Percentiles rank a stretch among this genome's conserved stretches.
phyloP scores from a whole-genome alignment of 106 monocot genomes.

The Dendrobium nobile region DNA sequence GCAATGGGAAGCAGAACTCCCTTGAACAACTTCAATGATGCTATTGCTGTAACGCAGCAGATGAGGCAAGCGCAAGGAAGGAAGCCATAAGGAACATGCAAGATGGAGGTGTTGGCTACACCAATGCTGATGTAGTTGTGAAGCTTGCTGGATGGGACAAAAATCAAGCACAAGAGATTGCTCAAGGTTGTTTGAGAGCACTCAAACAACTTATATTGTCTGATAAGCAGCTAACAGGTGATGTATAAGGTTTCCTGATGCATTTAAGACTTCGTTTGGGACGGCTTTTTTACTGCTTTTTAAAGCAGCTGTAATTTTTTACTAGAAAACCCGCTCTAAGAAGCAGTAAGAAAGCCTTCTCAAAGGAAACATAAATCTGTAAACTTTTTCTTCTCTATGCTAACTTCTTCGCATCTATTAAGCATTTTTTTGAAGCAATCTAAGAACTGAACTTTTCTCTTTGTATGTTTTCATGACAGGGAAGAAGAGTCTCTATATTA shows the following conservation, averaged over 20 bases:
- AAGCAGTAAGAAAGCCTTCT: no score
- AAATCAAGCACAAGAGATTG: conserved; percentile 39
- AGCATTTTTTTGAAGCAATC: no score
- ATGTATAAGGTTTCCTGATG: not conserved
- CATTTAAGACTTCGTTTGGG: no score
- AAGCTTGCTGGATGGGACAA: conserved; percentile 76
- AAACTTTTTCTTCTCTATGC: no score
- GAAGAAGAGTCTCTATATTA: conserved; percentile 89
- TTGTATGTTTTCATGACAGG: conserved; percentile 21
- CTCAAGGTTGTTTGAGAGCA: conserved; percentile 71
- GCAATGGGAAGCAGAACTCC: not conserved
- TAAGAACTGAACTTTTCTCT: not conserved
- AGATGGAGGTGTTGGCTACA: conserved; percentile 50
- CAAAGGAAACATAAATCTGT: no score
- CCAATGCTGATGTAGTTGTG: conserved; percentile 76
- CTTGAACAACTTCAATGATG: not conserved
- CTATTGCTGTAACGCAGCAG: conserved; percentile 20
- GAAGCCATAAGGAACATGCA: conserved; percentile 53
- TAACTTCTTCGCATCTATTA: no score
- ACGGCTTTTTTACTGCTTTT: no score
- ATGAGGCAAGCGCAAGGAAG: conserved; percentile 80
- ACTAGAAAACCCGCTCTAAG: no score
- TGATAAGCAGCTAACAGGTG: conserved; percentile 79
- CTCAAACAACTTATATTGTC: conserved; percentile 63
- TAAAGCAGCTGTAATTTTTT: no score